Conservation (phyloP, 345 rosid species). For the Eucalyptus polybractea region DNA sequence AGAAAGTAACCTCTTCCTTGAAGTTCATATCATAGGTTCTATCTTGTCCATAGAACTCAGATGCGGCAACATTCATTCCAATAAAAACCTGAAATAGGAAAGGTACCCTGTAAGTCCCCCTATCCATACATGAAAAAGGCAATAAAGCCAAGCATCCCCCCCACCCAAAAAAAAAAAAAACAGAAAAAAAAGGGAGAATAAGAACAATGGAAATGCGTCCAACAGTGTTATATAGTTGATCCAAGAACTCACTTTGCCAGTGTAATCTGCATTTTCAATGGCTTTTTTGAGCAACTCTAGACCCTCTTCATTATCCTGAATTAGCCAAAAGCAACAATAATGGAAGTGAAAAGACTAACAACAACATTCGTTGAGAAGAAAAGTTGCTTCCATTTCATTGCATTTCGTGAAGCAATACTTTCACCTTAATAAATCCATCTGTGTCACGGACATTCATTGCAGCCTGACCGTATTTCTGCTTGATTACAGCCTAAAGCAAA, state of each 20-base stretch:
- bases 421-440: slow-evolving; percentile 90
- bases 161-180: no score
- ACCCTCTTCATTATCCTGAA: slow-evolving; percentile 91
- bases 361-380: no score
- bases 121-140: no score
- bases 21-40: slow-evolving; percentile 81
- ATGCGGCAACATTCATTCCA: slow-evolving; percentile 98
- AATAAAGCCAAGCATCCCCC: no score
- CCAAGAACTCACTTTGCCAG: slow-evolving; percentile 48
- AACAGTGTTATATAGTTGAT: background rate
- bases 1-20: slow-evolving; percentile 53
- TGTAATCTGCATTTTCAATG: slow-evolving; percentile 85
- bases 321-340: background rate
- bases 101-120: background rate
- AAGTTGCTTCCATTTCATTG: background rate
- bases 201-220: no score
- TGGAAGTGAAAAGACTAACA: background rate
- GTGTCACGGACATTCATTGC: slow-evolving; percentile 95
- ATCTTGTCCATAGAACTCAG: slow-evolving; percentile 74
- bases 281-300: slow-evolving; percentile 86
- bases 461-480: slow-evolving; percentile 95
- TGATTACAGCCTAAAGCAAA: slow-evolving; percentile 42
- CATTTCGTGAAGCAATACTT: background rate
- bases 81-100: slow-evolving; percentile 52
- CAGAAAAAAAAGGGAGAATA: no score